Evolutionary conservation across 106 monocot genomes (phyloP), one percentile per base, ranked within the genome.

Genomic region (Triglochin maritima): DNA sequence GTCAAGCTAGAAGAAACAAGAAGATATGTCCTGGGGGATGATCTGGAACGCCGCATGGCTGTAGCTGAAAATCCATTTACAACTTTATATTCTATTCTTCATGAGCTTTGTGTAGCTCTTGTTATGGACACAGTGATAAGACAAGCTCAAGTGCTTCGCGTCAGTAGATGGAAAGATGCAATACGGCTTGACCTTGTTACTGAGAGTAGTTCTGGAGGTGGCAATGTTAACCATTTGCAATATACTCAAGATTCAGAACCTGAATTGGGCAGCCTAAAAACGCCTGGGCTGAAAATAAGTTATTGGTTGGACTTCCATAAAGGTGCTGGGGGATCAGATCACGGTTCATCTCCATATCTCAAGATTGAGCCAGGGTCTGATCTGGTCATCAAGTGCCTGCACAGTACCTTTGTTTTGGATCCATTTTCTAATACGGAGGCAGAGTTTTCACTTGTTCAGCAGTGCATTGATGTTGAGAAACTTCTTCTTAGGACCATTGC

Each of bases 71-170:
- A 96, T 57, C 90, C 96, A 51, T 88, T 96, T 53, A 68, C 66
- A 57, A 77, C 88, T 74, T 71, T 91, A 16, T 96, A 91, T 55
- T 82, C 85, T 7, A 69, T 96, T 78, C 85, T 96, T 57, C 96
- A 96, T 83, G 90, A 96, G 68, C 62, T 96, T 1, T 90, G 86
- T 69, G 71, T 91, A 52, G 81, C 96, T 2, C 87, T 96, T 83
- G 83, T 88, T 70, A 96, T 96, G 90, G 96, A 96, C 63, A 91
- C 96, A 62, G 88, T 96, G 56, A 66, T 96, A 29, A 85, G 86
- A 78, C 91, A 96, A 71, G 85, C 83, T 66, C 83, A 91, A 10
- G 50, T 88, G 41, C 78, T 96, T 17, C 85, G 96, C 57, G 82
- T 80, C 65, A 88, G 88, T 50, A 83, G 96, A 72, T 96, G 96